phyloP scores from a whole-genome alignment of 805 yeast genomes.

The Torulaspora microellipsoides region DNA sequence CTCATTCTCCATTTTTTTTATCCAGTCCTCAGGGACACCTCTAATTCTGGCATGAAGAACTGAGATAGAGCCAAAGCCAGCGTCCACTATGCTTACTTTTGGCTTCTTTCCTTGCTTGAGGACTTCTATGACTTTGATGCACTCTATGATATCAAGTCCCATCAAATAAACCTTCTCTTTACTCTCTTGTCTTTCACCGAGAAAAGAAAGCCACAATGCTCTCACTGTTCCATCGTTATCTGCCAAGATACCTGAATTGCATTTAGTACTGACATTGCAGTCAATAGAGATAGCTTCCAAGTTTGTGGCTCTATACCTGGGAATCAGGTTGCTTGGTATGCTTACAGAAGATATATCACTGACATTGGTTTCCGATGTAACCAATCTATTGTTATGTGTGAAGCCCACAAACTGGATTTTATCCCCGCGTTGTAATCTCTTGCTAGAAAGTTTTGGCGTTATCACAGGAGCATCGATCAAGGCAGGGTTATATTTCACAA shows the following conservation, averaged over 20 bases:
- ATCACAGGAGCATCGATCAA: conserved; percentile 65
- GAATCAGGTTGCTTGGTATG: conserved; percentile 64
- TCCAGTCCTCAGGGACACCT: conserved; percentile 88
- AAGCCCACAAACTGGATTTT: conserved; percentile 75
- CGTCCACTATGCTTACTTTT: conserved; percentile 64
- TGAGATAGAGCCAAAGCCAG: conserved; percentile 67
- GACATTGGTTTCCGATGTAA: conserved; percentile 69
- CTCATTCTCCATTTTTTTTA: conserved; percentile 56
- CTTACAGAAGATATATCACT: conserved; percentile 72
- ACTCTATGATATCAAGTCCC: conserved; percentile 72
- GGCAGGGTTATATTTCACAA: conserved; percentile 74
- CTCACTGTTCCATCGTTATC: conserved; percentile 74
- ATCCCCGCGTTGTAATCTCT: conserved; percentile 68
- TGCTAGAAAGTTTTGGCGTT: conserved; percentile 57
- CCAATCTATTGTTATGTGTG: conserved; percentile 62
- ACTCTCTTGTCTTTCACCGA: conserved; percentile 66
- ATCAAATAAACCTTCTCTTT: conserved; percentile 62
- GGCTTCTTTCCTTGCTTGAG: conserved; percentile 51
- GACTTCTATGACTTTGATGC: conserved; percentile 50
- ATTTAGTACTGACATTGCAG: conserved; percentile 63
- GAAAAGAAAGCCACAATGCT: conserved; percentile 79
- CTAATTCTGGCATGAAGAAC: conserved; percentile 73
- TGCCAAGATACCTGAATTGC: conserved; percentile 74
- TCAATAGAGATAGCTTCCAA: conserved; percentile 74
- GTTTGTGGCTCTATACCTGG: conserved; percentile 82